Conservation (phyloP, 208 protist genomes). For the Leptomonas pyrrhocoris region DNA sequence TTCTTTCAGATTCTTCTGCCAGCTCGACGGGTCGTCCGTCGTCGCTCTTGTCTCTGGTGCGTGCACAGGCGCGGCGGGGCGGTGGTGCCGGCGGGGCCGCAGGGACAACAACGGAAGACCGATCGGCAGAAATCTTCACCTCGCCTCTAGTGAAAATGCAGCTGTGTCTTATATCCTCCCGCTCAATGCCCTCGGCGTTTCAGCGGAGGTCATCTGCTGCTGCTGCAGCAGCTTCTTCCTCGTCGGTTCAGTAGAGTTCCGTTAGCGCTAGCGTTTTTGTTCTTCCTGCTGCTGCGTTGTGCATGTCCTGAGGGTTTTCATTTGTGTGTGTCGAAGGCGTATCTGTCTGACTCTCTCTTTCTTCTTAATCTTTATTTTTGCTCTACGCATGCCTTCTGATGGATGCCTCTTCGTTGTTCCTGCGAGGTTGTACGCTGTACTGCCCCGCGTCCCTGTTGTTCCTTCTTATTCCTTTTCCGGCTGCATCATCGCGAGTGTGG, state of each 20-base stretch:
- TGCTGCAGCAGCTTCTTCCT: neutral
- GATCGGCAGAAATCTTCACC: neutral
- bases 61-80: constrained; percentile 5
- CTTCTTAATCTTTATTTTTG: no score
- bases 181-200: constrained; percentile 5
- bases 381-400: no score
- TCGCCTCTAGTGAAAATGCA: constrained; percentile 19
- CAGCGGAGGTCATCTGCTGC: constrained; percentile 1
- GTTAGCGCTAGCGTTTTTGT: no score
- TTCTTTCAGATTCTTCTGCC: neutral
- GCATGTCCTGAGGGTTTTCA: no score
- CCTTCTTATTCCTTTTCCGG: no score
- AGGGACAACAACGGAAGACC: neutral
- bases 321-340: no score
- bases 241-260: neutral
- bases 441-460: no score
- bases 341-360: no score
- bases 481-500: no score
- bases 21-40: neutral
- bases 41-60: constrained; percentile 15
- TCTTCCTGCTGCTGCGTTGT: no score
- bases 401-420: no score
- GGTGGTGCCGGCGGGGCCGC: neutral
- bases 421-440: no score
- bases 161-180: constrained; percentile 24